These are phyloP conservation scores for Schizosaccharomyces osmophilus DNA, from an alignment of 805 yeast genomes.

Conservation along the genomic window DNA sequence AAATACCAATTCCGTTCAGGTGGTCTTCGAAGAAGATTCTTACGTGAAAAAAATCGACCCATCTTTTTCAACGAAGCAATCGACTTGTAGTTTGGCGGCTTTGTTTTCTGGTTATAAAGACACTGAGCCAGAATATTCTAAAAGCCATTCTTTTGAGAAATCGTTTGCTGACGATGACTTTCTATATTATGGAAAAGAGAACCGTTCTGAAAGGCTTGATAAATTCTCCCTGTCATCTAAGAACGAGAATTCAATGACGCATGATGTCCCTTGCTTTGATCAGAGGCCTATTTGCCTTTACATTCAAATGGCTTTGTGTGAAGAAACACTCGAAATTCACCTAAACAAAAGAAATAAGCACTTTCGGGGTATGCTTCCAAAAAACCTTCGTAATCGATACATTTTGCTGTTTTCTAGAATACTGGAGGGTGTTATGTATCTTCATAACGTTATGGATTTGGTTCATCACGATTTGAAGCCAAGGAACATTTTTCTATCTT, in stretches of 20 bases:
- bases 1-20: background rate
- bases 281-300: background rate
- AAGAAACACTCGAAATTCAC: background rate
- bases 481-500: conserved; percentile 1
- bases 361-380: background rate
- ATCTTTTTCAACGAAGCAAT: background rate
- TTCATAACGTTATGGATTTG: background rate
- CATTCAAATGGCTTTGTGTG: conserved; percentile 2
- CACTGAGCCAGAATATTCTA: background rate
- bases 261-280: background rate
- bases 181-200: too few species aligned
- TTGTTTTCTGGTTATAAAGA: background rate
- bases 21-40: background rate
- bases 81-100: background rate
- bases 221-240: background rate
- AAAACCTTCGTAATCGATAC: background rate
- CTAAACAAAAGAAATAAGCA: background rate
- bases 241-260: background rate
- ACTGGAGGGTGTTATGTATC: conserved; percentile 1
- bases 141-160: background rate
- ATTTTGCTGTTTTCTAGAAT: background rate
- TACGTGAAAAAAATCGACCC: background rate
- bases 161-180: background rate
- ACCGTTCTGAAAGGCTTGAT: background rate
- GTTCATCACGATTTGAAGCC: conserved; percentile 3